Evolutionary conservation across 208 protist species (phyloP), one percentile per base, ranked within the genome.

Genomic region (Porcisia deanei): DNA sequence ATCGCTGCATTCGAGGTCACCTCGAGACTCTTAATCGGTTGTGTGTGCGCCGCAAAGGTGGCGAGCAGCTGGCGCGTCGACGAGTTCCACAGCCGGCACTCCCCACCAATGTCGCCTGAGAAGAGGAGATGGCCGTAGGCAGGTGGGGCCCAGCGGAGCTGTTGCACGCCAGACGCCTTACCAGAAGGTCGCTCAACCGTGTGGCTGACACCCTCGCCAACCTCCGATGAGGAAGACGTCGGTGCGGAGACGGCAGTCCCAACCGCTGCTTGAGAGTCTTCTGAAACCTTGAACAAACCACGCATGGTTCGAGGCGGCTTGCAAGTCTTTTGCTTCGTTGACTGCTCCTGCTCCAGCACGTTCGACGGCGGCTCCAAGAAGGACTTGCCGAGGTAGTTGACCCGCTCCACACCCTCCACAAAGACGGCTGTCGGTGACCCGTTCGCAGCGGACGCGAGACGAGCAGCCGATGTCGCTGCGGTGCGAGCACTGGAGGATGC

Each of bases 51-150:
- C 0, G 81, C 67, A 88, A 97, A 99, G 7, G 93, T 98, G n/a
- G 94, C 95, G 64, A 99, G 76, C 68, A 88, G 93, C 59, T 82
- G 64, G 34, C 91, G 79, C 1, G 93, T 79, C 30, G 81, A 55
- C 5, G 77, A 91, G n/a, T 96, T 88, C 93, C 97, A 99, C 64
- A 99, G 85, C 70, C 94, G 92, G 64, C 92, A 87, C 58, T 90
- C 88, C 3, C 87, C 86, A 58, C 97, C 90, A 73, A 99, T 86
- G 75, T 96, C 89, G 1, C 92, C 89, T 0, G 96, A 97, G 69
- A 99, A 95, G 7, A 99, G 79, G 8, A 99, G 81, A 87, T 99
- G 98, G 9, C 94, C 98, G 72, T 88, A 89, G 16, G 81, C 86
- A 43, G 87, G 76, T 37, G 98, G 98, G 20, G 98, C 97, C 82